phyloP scores from a whole-genome alignment of 2,329 filamentous ascomycete species.

The Colletotrichum scovillei region DNA sequence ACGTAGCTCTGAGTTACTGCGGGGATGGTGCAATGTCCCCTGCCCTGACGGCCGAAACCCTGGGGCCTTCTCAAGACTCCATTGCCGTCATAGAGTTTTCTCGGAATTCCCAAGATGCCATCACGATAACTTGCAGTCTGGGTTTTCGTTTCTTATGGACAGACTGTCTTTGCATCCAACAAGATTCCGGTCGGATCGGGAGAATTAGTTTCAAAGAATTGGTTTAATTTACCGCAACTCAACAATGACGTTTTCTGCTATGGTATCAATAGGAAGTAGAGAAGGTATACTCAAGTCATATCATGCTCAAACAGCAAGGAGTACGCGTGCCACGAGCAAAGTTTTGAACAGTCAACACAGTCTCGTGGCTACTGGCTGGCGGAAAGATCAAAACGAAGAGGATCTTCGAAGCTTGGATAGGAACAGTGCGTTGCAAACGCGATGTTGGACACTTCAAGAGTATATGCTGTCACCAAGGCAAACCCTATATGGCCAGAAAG shows the following conservation, averaged over 20 bases:
- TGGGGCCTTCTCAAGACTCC: background rate
- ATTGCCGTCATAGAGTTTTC: background rate
- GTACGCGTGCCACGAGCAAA: background rate
- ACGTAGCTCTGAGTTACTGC: conserved; percentile 37
- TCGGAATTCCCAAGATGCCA: conserved; percentile 20
- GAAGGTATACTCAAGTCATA: background rate
- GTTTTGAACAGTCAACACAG: background rate
- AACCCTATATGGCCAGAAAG: background rate
- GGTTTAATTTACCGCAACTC: conserved; percentile 24
- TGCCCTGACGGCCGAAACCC: conserved; percentile 4
- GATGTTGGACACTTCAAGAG: conserved; percentile 9
- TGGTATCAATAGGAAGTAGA: background rate
- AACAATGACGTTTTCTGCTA: conserved; percentile 12
- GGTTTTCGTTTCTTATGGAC: conserved; percentile 37
- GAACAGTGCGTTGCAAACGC: background rate
- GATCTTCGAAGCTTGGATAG: background rate
- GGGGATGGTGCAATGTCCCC: conserved; percentile 30
- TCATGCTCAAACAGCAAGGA: too few species aligned
- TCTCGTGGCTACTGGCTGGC: background rate
- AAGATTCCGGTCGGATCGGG: conserved; percentile 37
- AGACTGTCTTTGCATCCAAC: conserved; percentile 37
- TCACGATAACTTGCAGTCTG: conserved; percentile 24
- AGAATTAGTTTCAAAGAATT: conserved; percentile 29
- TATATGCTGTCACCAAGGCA: conserved; percentile 12
- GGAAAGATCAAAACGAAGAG: conserved; percentile 3